phyloP scores from a whole-genome alignment of 2,329 filamentous ascomycete species.

The Exophiala xenobiotica region DNA sequence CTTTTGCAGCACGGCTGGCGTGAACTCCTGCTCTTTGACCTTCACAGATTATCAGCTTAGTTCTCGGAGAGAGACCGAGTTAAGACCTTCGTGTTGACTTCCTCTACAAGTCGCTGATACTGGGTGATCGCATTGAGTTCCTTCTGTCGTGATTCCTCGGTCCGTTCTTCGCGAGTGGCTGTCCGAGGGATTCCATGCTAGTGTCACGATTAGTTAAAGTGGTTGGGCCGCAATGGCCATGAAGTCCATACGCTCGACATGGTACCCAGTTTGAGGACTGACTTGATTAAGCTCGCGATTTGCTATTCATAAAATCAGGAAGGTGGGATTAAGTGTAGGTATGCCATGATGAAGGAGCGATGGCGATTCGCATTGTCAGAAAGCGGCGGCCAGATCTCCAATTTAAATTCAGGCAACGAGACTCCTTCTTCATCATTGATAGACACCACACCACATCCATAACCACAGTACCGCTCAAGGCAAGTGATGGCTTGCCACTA shows the following conservation, averaged over 20 bases:
- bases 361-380: not conserved
- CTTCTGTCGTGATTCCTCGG: slow-evolving; percentile 68
- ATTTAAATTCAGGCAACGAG: slow-evolving; percentile 10
- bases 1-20: slow-evolving; percentile 44
- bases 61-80: not conserved
- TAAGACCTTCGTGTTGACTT: slow-evolving; percentile 64
- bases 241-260: not conserved
- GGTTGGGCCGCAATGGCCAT: not conserved
- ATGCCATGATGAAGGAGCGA: too few species aligned
- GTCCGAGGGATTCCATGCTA: slow-evolving; percentile 83
- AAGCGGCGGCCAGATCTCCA: not conserved
- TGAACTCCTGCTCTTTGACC: slow-evolving; percentile 42
- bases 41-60: slow-evolving; percentile 28
- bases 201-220: not conserved
- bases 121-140: slow-evolving; percentile 73
- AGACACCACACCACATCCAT: slow-evolving; percentile 7
- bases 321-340: too few species aligned
- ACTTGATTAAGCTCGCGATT: too few species aligned
- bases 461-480: slow-evolving; percentile 5
- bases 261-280: not conserved
- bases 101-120: slow-evolving; percentile 69
- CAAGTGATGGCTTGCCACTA: slow-evolving; percentile 24
- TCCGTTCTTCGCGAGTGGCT: slow-evolving; percentile 57
- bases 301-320: too few species aligned
- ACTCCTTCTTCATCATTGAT: not conserved